phyloP scores from a whole-genome alignment of 2,329 filamentous ascomycete genomes.

The Phyllosticta paracitricarpa region DNA sequence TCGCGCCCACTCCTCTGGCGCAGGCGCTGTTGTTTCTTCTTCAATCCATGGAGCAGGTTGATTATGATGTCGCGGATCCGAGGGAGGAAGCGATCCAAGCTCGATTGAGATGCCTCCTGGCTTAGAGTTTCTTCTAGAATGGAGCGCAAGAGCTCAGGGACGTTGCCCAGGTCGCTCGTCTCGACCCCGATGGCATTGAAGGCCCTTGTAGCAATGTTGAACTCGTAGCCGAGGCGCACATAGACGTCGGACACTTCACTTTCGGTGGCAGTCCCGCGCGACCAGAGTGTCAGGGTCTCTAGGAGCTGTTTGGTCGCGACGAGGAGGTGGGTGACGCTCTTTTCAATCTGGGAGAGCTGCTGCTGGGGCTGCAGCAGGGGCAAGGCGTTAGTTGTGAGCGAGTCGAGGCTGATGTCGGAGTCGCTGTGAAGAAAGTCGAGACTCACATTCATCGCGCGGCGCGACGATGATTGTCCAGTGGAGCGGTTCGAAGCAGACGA shows the following conservation, averaged over 20 bases:
- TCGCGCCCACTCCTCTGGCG: slow-evolving; percentile 46
- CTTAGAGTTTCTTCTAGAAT: slow-evolving; percentile 94
- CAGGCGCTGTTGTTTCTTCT: slow-evolving; percentile 91
- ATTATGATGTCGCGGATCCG: slow-evolving; percentile 98
- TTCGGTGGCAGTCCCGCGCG: slow-evolving; percentile 81
- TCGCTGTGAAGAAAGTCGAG: neutral
- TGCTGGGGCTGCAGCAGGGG: slow-evolving; percentile 48
- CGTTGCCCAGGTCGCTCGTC: slow-evolving; percentile 85
- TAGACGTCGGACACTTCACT: slow-evolving; percentile 97
- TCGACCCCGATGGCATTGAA: slow-evolving; percentile 97
- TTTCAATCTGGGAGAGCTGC: slow-evolving; percentile 92
- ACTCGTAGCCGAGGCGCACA: slow-evolving; percentile 93
- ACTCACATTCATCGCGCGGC: slow-evolving; percentile 28
- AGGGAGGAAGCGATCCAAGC: slow-evolving; percentile 85
- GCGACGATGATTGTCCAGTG: slow-evolving; percentile 24
- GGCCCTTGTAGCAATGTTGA: slow-evolving; percentile 95
- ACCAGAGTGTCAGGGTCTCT: slow-evolving; percentile 97
- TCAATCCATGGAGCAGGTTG: slow-evolving; percentile 87
- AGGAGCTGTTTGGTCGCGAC: slow-evolving; percentile 96
- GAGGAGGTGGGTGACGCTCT: slow-evolving; percentile 93
- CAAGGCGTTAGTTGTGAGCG: neutral
- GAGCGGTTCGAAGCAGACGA: slow-evolving; percentile 59
- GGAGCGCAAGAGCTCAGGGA: slow-evolving; percentile 78
- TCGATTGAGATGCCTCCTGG: slow-evolving; percentile 89
- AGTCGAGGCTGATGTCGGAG: neutral